phyloP scores from a whole-genome alignment of 164 flowering plant genomes.

The Magnolia changhungtana region DNA sequence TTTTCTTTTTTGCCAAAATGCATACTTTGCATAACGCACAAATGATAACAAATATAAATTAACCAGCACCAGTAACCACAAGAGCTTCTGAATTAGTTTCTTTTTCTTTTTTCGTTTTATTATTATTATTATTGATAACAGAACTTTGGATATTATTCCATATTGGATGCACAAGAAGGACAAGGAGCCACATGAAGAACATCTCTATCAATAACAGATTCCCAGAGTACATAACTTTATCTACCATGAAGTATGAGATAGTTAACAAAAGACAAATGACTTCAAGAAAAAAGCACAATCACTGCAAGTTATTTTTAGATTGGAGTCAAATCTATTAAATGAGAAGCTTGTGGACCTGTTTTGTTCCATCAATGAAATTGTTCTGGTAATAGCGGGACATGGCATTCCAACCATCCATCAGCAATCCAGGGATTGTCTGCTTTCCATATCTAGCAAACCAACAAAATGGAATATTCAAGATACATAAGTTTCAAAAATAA shows the following conservation, averaged over 20 bases:
- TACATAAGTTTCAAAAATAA: neutral
- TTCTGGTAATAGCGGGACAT: constrained; percentile 87
- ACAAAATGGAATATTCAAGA: neutral
- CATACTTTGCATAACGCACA: neutral
- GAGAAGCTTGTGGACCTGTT: constrained; percentile 53
- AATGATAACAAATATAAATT: neutral
- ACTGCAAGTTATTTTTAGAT: neutral
- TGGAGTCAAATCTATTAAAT: neutral
- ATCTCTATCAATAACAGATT: neutral
- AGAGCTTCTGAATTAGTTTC: neutral
- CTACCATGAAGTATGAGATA: neutral
- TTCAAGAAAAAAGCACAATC: neutral
- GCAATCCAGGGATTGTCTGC: constrained; percentile 70
- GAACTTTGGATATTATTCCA: neutral
- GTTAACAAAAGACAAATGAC: neutral
- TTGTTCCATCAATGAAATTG: constrained; percentile 87
- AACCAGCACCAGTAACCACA: neutral
- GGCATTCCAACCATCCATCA: constrained; percentile 78
- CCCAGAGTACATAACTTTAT: neutral
- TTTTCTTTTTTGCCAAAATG: neutral
- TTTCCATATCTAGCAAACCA: constrained; percentile 61
- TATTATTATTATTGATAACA: no score
- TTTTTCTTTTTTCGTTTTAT: neutral
- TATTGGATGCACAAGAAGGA: neutral
- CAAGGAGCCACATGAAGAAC: neutral